These are phyloP conservation scores for Suillus subalutaceus DNA, from an alignment of 768 basidiomycete species.

Conservation along the genomic window DNA sequence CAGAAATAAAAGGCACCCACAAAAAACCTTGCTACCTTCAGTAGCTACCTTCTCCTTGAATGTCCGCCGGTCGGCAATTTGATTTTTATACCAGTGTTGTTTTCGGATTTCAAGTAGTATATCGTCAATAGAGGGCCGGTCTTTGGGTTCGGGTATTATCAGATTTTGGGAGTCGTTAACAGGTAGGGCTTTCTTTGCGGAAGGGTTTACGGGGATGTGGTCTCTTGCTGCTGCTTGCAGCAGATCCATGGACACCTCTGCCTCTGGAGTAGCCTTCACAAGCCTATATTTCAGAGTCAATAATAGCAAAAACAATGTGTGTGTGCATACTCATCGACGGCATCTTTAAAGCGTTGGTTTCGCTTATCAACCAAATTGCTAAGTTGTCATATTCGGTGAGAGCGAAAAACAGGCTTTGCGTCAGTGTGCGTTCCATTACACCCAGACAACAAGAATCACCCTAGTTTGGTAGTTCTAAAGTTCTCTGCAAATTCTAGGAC, in stretches of 20 bases:
- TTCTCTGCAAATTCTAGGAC: constrained; percentile 55
- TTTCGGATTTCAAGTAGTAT: constrained; percentile 60
- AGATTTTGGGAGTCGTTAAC: constrained; percentile 5
- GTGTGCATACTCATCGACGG: constrained; percentile 65
- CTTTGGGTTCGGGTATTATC: constrained; percentile 43
- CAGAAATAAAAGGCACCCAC: background rate
- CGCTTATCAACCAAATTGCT: constrained; percentile 74
- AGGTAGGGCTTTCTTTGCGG: constrained; percentile 10
- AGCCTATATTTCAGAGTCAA: constrained; percentile 44
- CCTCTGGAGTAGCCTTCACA: constrained; percentile 50
- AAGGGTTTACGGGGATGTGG: constrained; percentile 72
- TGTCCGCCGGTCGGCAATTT: constrained; percentile 62
- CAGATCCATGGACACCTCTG: constrained; percentile 63
- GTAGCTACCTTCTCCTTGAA: constrained; percentile 55
- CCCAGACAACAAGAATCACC: constrained; percentile 21
- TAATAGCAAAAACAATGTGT: background rate
- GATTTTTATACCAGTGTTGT: constrained; percentile 68
- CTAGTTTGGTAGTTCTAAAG: constrained; percentile 34
- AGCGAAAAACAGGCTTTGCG: constrained; percentile 18
- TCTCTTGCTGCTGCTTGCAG: constrained; percentile 69
- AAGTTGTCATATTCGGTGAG: constrained; percentile 49
- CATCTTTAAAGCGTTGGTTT: constrained; percentile 63
- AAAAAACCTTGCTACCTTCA: constrained; percentile 42
- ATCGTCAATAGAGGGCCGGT: constrained; percentile 58
- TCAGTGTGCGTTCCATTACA: constrained; percentile 12